Evolutionary conservation across 371 early-diverging fungal species (phyloP), one percentile per base, ranked within the genome.

Genomic region (Haplosporangium sp.): DNA sequence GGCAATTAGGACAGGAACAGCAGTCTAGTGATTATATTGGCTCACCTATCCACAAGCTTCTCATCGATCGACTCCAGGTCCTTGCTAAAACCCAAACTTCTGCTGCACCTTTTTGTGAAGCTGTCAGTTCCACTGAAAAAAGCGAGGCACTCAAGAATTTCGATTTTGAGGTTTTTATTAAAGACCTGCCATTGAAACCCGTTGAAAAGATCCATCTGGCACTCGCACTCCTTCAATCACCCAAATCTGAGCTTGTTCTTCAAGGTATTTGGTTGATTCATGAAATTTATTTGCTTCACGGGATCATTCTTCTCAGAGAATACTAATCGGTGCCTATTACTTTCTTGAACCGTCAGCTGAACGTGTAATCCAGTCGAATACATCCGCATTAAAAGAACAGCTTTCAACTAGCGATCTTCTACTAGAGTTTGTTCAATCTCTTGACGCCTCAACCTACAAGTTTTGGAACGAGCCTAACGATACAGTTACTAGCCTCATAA

Each of bases 51-150:
- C 76, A 86, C 71, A 82, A 78, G 39, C 82, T 90, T 10, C 77
- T 91, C 35, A 86, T 86, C 64, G 88, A 88, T 15, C 84, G 85
- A 66, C 82, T 86, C 38, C 77, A 72, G 56, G 69, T 68, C 39
- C 69, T 83, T 38, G 73, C 76, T 10, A 83, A 82, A 59, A 83
- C 83, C 62, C 69, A 84, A 56, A 60, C 76, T 15, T 69, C 85
- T 3, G 82, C 87, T 42, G 53, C 78, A 19, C 85, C 83, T 62
- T 89, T 90, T 72, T 84, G 86, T 67, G 79, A 85, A 64, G 85
- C 84, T 48, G 83, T 88, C 55, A 83, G 79, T 61, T 82, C 83
- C 3, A 69, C 83, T 4, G 84, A 84, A 59, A 84, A 84, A 72
- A 82, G 84, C 44, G 88, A 88, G 38, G 69, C 84, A 20, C 68